Evolutionary conservation across 2,329 filamentous ascomycete species (phyloP).

Genomic region (Parastagonospora avenae): DNA sequence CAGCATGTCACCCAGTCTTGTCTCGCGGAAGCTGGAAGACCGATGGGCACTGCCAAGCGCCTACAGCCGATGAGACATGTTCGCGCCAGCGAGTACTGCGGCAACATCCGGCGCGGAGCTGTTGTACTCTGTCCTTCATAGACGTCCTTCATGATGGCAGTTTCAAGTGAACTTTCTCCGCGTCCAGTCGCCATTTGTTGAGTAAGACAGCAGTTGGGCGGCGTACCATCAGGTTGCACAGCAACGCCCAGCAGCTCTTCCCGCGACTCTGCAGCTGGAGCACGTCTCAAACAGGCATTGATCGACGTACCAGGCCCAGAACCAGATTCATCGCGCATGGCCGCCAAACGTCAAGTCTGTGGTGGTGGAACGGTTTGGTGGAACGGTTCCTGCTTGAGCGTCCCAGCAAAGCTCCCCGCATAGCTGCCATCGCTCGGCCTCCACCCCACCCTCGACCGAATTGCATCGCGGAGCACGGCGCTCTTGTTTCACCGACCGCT

Average conservation of each 20-base stretch:
- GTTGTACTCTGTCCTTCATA: neutral
- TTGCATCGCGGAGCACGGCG: constrained; percentile 27
- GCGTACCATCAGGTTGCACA: constrained; percentile 8
- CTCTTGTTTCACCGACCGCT: constrained; percentile 31
- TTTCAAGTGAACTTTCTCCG: too few relatives aligned
- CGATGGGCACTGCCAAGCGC: too few relatives aligned
- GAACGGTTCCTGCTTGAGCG: constrained; percentile 7
- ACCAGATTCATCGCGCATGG: neutral
- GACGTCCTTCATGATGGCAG: too few relatives aligned
- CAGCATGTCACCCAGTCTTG: neutral
- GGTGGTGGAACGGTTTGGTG: constrained; percentile 20
- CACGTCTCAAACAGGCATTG: constrained; percentile 19
- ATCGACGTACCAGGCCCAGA: constrained; percentile 16
- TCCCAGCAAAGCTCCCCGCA: constrained; percentile 13
- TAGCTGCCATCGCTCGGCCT: constrained; percentile 2
- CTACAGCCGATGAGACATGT: too few relatives aligned
- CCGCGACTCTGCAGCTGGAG: constrained; percentile 7
- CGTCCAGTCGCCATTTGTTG: neutral
- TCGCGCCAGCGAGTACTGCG: neutral
- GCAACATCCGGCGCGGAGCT: neutral
- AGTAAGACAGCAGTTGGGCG: constrained; percentile 6
- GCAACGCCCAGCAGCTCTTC: constrained; percentile 11
- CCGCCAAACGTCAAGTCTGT: constrained; percentile 10
- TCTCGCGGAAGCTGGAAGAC: neutral
- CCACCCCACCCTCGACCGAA: constrained; percentile 3